phyloP scores from a whole-genome alignment of 805 yeast species.

The Yamadazyma ubonensis region DNA sequence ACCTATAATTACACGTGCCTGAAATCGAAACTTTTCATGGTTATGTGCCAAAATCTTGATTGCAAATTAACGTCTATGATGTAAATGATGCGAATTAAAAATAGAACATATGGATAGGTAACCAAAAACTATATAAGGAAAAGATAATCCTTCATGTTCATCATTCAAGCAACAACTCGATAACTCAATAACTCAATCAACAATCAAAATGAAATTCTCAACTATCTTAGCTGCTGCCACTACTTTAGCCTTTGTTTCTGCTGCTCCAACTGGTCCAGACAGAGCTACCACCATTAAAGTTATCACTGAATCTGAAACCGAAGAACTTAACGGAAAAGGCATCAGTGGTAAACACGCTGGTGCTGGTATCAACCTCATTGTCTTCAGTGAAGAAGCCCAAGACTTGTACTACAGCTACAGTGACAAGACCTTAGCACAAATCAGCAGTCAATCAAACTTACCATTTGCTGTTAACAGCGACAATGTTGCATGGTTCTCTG shows the following conservation, averaged over 20 bases:
- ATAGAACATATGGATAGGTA: too few relatives aligned
- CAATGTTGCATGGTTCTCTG: constrained; percentile 1
- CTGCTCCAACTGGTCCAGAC: constrained; percentile 4
- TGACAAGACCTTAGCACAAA: constrained; percentile 1
- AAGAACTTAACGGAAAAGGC: constrained; percentile 20
- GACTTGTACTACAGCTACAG: constrained; percentile 2
- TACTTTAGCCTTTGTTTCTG: constrained; percentile 7
- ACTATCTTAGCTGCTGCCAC: constrained; percentile 14
- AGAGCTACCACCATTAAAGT: not conserved
- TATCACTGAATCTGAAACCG: constrained; percentile 1
- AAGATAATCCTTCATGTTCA: too few relatives aligned
- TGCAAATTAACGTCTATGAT: too few relatives aligned
- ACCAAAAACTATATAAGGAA: too few relatives aligned
- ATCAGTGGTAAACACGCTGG: constrained; percentile 39
- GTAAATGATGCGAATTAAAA: too few relatives aligned
- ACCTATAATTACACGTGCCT: too few relatives aligned
- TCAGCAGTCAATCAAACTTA: not conserved
- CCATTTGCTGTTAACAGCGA: constrained; percentile 4
- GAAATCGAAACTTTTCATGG: too few relatives aligned
- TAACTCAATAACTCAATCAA: constrained; percentile 1
- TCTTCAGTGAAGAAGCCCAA: constrained; percentile 21
- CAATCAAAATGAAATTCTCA: constrained; percentile 13
- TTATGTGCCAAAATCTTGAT: too few relatives aligned
- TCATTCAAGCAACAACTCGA: too few relatives aligned
- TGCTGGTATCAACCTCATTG: constrained; percentile 44